Evolutionary conservation across 1,284 basidiomycete genomes (phyloP).

Genomic region (Ustilago hordei): DNA sequence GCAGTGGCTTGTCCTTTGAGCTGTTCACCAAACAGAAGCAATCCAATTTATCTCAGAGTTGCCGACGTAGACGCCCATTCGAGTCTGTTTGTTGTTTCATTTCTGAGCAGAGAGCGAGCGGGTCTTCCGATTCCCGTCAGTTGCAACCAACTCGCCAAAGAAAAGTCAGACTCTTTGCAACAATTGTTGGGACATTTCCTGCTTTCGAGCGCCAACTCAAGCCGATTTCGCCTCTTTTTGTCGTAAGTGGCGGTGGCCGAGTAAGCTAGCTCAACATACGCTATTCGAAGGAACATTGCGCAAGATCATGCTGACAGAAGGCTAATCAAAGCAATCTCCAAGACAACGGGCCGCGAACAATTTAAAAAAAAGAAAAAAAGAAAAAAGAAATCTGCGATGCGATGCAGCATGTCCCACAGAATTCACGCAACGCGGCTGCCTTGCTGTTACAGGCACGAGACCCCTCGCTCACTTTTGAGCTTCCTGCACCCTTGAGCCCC

Average conservation of each 20-base stretch:
- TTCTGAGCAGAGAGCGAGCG: background rate
- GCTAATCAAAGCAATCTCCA: background rate
- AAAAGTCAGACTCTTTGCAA: background rate
- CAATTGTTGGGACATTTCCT: background rate
- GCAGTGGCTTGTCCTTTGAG: background rate
- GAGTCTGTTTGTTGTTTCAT: background rate
- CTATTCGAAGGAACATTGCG: background rate
- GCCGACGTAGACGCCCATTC: background rate
- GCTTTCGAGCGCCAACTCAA: background rate
- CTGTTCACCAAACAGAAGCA: constrained; percentile 2
- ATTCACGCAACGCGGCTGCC: constrained; percentile 14
- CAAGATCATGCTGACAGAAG: background rate
- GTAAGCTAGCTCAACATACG: background rate
- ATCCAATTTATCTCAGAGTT: background rate
- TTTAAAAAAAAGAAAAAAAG: background rate
- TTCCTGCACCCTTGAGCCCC: constrained; percentile 9
- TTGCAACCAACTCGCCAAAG: background rate
- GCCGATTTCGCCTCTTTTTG: background rate
- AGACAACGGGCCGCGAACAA: background rate
- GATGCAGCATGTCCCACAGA: constrained; percentile 2
- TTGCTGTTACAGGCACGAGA: constrained; percentile 1
- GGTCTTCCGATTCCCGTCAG: background rate
- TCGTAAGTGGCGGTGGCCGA: background rate
- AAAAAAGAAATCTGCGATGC: background rate
- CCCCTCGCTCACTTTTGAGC: background rate